Conservation (phyloP, 2,329 filamentous ascomycete genomes). For the Epicoccum sorghinum region DNA sequence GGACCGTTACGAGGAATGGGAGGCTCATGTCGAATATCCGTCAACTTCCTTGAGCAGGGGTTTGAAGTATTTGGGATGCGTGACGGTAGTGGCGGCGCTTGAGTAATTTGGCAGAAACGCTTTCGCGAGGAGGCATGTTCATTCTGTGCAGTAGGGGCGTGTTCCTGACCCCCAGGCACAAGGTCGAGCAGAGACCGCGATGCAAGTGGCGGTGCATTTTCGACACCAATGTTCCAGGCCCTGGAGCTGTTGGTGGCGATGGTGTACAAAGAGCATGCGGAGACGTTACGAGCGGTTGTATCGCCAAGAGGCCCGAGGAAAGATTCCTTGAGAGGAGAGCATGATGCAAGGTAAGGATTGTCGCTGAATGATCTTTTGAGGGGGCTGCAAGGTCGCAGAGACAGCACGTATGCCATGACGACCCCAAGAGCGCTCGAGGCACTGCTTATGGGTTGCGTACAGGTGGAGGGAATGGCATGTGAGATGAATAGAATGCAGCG, state of each 20-base stretch:
- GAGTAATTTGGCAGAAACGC: conserved; percentile 26
- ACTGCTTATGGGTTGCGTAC: conserved; percentile 23
- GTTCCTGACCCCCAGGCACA: conserved; percentile 26
- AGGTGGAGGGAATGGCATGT: conserved; percentile 37
- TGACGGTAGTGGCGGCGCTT: conserved; percentile 24
- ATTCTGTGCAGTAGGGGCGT: conserved; percentile 4
- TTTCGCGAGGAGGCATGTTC: conserved; percentile 27
- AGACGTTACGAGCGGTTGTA: conserved; percentile 41
- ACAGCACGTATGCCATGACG: conserved; percentile 48
- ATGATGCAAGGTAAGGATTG: conserved; percentile 44
- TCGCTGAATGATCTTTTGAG: conserved; percentile 52
- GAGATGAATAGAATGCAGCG: conserved; percentile 48
- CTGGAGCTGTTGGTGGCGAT: conserved; percentile 30
- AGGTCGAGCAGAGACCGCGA: conserved; percentile 45
- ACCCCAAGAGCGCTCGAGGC: too few relatives aligned
- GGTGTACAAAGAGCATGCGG: conserved; percentile 45
- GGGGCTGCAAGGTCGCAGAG: conserved; percentile 47
- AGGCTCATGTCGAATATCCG: conserved; percentile 11
- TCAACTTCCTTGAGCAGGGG: conserved; percentile 18
- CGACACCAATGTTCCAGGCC: conserved; percentile 33
- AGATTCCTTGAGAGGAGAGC: conserved; percentile 39
- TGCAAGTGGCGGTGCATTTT: conserved; percentile 42
- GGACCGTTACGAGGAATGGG: conserved; percentile 13
- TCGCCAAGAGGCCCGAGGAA: conserved; percentile 34
- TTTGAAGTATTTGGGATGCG: conserved; percentile 17